Conservation (phyloP, 371 early-diverging fungal genomes). For the Rhizopus arrhizus region DNA sequence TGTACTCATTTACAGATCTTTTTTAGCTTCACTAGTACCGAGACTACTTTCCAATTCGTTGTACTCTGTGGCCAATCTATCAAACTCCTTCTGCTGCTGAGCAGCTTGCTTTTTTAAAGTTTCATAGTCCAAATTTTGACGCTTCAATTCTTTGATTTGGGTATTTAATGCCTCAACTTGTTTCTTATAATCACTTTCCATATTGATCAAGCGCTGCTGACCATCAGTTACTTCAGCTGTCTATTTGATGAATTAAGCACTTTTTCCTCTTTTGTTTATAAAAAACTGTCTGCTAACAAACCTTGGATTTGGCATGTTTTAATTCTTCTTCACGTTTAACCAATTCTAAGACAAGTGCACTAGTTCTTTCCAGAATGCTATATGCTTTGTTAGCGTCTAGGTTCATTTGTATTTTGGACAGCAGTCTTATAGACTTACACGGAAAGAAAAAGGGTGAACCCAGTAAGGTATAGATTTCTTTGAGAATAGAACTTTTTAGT, state of each 20-base stretch:
- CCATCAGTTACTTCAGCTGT: constrained; percentile 24
- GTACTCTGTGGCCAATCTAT: constrained; percentile 73
- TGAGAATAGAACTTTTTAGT: constrained; percentile 81
- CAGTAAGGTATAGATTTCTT: constrained; percentile 87
- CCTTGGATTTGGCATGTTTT: constrained; percentile 40
- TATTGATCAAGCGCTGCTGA: constrained; percentile 29
- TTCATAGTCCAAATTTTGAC: constrained; percentile 65
- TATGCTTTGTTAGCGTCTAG: too few relatives aligned
- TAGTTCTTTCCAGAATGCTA: constrained; percentile 71
- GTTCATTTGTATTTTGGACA: too few relatives aligned
- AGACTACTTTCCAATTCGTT: constrained; percentile 51
- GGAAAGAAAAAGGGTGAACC: constrained; percentile 82
- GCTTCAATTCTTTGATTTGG: constrained; percentile 55
- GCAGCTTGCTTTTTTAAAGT: constrained; percentile 78
- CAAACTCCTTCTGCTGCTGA: constrained; percentile 68
- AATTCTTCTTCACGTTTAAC: constrained; percentile 65
- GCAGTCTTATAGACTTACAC: constrained; percentile 39
- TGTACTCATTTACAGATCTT: not conserved
- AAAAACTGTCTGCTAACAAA: not conserved
- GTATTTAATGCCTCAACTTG: constrained; percentile 24
- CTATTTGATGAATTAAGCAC: constrained; percentile 1
- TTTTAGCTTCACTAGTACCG: not conserved
- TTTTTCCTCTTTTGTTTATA: too few relatives aligned
- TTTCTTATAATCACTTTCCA: constrained; percentile 30
- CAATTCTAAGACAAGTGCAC: constrained; percentile 66